These are phyloP conservation scores for Jimgerdemannia lactiflua DNA, from an alignment of 192 early-diverging fungal genomes.

Conservation along the genomic window DNA sequence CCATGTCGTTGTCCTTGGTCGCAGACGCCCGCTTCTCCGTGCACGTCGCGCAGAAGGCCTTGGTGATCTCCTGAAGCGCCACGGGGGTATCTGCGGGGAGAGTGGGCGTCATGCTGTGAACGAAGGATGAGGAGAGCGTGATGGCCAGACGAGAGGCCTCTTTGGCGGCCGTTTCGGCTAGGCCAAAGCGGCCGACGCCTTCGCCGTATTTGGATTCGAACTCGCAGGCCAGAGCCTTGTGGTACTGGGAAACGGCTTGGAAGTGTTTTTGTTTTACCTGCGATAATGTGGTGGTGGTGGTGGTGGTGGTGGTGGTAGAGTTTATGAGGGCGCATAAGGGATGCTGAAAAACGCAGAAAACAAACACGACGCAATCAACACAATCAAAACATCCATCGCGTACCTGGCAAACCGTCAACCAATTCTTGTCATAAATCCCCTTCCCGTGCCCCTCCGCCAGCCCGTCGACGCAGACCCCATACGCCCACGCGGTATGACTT, in stretches of 20 bases:
- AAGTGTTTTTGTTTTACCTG: conserved; percentile 91
- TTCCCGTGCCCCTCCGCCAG: conserved; percentile 61
- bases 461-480: conserved; percentile 72
- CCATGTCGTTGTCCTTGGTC: conserved; percentile 91
- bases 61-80: conserved; percentile 72
- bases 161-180: conserved; percentile 81
- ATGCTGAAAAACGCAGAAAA: neutral
- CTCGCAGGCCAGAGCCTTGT: conserved; percentile 75
- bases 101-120: conserved; percentile 57
- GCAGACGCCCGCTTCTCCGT: conserved; percentile 68
- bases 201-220: conserved; percentile 83
- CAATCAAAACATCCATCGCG: neutral
- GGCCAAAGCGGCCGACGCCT: conserved; percentile 68
- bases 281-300: conserved; percentile 1
- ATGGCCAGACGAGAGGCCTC: conserved; percentile 80
- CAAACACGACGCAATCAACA: neutral
- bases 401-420: conserved; percentile 81
- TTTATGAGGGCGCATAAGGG: neutral
- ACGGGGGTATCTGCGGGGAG: conserved; percentile 63
- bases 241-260: conserved; percentile 82
- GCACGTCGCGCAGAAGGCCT: conserved; percentile 59
- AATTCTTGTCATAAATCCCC: conserved; percentile 74
- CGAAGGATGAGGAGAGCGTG: conserved; percentile 58
- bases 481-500: conserved; percentile 72
- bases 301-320: neutral